Evolutionary conservation across 768 basidiomycete genomes (phyloP).

Genomic region (Candolleomyces eurysporus): DNA sequence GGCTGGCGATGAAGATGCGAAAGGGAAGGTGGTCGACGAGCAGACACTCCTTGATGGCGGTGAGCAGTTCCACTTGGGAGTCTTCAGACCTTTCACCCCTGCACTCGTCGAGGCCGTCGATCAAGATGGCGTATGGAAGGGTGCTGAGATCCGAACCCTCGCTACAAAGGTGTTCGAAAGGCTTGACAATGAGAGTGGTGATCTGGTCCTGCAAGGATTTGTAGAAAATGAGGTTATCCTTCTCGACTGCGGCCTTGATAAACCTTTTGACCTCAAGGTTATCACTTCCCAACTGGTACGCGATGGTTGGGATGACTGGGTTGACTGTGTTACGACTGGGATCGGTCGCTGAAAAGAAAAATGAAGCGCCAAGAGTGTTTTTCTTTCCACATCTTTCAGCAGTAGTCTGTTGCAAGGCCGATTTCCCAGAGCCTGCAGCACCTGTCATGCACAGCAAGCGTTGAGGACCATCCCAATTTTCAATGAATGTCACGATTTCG

Average conservation of each 20-base stretch:
- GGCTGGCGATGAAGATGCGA: background rate
- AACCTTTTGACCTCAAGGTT: background rate
- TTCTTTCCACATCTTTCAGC: constrained; percentile 4
- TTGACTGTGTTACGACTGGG: background rate
- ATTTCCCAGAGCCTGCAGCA: background rate
- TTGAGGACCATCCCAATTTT: background rate
- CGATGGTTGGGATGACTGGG: constrained; percentile 8
- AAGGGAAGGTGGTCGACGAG: background rate
- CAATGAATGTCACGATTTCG: background rate
- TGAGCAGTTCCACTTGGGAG: background rate
- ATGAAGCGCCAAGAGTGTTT: constrained; percentile 1
- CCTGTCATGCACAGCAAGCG: background rate
- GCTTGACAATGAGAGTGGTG: background rate
- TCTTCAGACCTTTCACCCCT: no score
- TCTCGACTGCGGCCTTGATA: background rate
- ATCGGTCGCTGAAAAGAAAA: constrained; percentile 9
- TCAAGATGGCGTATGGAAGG: background rate
- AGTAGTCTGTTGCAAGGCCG: constrained; percentile 9
- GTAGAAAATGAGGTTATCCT: background rate
- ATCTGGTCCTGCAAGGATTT: constrained; percentile 2
- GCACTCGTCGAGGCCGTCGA: no score
- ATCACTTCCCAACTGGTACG: constrained; percentile 4
- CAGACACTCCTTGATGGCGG: background rate
- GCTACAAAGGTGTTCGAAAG: no score
- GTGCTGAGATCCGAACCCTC: background rate